Evolutionary conservation across 108 stramenopile species (phyloP), one percentile per base, ranked within the genome.

Genomic region (Parietichytrium sp.): DNA sequence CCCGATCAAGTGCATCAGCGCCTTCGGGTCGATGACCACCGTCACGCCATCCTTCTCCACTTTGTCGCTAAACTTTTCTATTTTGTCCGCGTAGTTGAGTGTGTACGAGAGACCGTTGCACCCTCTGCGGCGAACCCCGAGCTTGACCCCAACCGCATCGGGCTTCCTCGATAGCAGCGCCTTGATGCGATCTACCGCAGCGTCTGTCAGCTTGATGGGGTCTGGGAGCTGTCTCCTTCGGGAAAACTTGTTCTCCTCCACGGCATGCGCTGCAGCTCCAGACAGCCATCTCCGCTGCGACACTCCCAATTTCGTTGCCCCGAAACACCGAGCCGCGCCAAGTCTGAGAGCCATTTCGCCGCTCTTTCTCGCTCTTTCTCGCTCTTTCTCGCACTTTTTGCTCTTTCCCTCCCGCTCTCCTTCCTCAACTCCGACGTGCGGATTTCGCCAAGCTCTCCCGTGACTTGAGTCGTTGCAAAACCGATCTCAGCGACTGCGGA

Each of bases 71-170:
- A 55, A 48, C 33, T 82, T 83, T 18, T 92, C 91, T n/a, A n/a
- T n/a, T 52, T 91, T 87, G 47, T 88, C 81, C 16, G 94, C 97
- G 85, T 98, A 99, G 84, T 99, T 97, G 72, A 99, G 83, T 13
- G 99, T 99, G 86, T 98, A 99, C 3, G 92, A 93, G 27, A 97
- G 83, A 12, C 99, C 99, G 83, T 99, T 99, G 92, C 99, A 99
- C 29, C 99, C 55, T 79, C 55, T 61, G 61, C 72, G 55, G 23
- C 94, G 95, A 49, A 95, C 94, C 25, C 98, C 97, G 12, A 99
- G 88, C 26, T 95, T 92, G 29, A 99, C 95, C 13, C 97, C 98
- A 12, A 95, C 30, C 15, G 94, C 93, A 6, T 87, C 87, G 79
- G 79, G 51, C 16, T 86, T 38, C 29, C 85, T 25, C 29, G 50